These are phyloP conservation scores for Talaromyces marneffei DNA, from an alignment of 2,329 filamentous ascomycete genomes.

Conservation along the genomic window DNA sequence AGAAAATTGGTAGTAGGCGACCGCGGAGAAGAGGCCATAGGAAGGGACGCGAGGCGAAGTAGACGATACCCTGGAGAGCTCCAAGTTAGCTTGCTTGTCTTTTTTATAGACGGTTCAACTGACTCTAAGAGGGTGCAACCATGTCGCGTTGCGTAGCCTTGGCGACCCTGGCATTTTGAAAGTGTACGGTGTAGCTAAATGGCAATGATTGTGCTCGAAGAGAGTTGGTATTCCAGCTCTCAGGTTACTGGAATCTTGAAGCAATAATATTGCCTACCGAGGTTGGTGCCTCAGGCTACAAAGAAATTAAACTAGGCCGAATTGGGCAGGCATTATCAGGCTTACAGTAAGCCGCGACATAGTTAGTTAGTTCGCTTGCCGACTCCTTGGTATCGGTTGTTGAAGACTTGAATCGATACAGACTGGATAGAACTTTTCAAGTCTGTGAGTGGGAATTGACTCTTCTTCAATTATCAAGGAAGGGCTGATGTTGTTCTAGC, in stretches of 20 bases:
- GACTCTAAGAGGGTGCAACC: conserved; percentile 46
- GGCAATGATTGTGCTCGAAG: neutral
- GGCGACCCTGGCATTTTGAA: neutral
- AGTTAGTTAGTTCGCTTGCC: conserved; percentile 39
- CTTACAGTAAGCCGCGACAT: conserved; percentile 20
- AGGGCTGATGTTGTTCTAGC: neutral
- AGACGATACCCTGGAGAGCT: conserved; percentile 66
- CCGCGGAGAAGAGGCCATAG: conserved; percentile 76
- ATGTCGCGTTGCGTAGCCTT: conserved; percentile 31
- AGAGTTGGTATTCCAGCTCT: neutral
- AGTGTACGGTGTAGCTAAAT: neutral
- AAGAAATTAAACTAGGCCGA: neutral
- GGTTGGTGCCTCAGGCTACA: neutral
- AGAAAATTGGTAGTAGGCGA: conserved; percentile 70
- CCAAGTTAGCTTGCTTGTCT: conserved; percentile 3
- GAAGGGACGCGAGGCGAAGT: conserved; percentile 69
- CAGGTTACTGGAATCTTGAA: neutral
- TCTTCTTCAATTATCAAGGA: conserved; percentile 8
- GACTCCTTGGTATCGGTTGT: conserved; percentile 29
- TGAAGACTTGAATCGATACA: conserved; percentile 27
- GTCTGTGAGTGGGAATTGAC: neutral
- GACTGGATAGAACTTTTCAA: conserved; percentile 22
- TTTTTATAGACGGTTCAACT: conserved; percentile 14
- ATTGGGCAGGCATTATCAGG: neutral
- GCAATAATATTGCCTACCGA: neutral